Evolutionary conservation across 768 basidiomycete genomes (phyloP).

Genomic region (Terana coerulea): DNA sequence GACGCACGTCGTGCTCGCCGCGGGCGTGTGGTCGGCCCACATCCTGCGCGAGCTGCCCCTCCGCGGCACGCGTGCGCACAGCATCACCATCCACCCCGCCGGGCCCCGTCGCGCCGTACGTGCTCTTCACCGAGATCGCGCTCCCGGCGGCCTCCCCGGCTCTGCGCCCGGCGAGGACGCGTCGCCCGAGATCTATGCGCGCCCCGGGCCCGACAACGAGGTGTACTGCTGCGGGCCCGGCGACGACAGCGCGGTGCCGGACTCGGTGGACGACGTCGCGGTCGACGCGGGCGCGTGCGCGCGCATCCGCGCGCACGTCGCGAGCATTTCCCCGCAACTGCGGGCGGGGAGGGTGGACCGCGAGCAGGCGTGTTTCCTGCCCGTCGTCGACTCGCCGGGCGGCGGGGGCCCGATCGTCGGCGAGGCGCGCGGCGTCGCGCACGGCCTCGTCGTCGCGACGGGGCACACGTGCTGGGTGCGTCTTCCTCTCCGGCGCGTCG

Average conservation of each 20-base stretch:
- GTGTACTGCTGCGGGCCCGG: conserved; percentile 79
- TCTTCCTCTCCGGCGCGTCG: too few species aligned
- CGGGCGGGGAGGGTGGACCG: conserved; percentile 48
- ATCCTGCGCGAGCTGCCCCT: conserved; percentile 57
- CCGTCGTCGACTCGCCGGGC: conserved; percentile 51
- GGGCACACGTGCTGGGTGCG: conserved; percentile 82
- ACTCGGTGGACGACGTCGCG: conserved; percentile 66
- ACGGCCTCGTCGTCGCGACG: conserved; percentile 66
- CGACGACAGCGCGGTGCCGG: conserved; percentile 67
- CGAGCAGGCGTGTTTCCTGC: conserved; percentile 77
- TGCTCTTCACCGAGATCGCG: conserved; percentile 77
- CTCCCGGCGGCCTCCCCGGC: conserved; percentile 27
- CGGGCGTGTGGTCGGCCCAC: conserved; percentile 83
- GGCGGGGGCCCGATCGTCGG: conserved; percentile 77
- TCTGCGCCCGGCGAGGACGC: conserved; percentile 22
- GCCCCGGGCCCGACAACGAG: conserved; percentile 60
- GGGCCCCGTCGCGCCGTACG: conserved; percentile 57
- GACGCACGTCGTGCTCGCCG: conserved; percentile 70
- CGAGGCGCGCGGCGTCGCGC: conserved; percentile 47
- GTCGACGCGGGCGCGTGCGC: conserved; percentile 57
- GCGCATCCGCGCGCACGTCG: conserved; percentile 50
- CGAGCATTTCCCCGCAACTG: conserved; percentile 56
- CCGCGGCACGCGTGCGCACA: conserved; percentile 65
- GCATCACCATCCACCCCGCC: conserved; percentile 55
- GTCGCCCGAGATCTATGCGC: conserved; percentile 69